These are phyloP conservation scores for Hyparrhenia diplandra DNA, from an alignment of 176 grass and related monocot genomes.

Conservation along the genomic window DNA sequence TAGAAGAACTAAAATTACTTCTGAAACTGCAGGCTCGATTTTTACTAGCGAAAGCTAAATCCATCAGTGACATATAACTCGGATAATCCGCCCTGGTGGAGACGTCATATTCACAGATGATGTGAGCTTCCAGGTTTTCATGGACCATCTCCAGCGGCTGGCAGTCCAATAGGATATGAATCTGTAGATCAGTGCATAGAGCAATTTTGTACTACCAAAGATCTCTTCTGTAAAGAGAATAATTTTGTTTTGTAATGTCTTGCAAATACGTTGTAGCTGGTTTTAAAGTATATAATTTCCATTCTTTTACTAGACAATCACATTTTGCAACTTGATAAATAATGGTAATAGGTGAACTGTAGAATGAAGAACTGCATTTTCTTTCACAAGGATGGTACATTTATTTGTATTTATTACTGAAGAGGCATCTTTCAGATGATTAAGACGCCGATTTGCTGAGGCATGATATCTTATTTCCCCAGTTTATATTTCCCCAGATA, in stretches of 20 bases:
- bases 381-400: not conserved
- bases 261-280: not conserved
- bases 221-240: slow-evolving; percentile 8
- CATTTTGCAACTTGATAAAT: not conserved
- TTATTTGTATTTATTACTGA: not conserved
- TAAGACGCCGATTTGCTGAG: not conserved
- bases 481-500: not conserved
- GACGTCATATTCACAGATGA: slow-evolving; percentile 92
- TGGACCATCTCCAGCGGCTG: slow-evolving; percentile 83
- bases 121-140: slow-evolving; percentile 80
- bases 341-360: not conserved
- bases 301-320: not conserved
- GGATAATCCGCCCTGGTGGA: slow-evolving; percentile 45
- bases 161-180: slow-evolving; percentile 56
- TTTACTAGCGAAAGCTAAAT: slow-evolving; percentile 84
- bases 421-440: not conserved
- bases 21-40: slow-evolving; percentile 66
- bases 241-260: not conserved
- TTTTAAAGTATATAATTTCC: not conserved
- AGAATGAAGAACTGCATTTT: not conserved
- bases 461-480: too few relatives aligned
- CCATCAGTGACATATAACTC: slow-evolving; percentile 88
- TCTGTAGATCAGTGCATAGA: not conserved
- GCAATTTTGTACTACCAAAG: slow-evolving; percentile 25
- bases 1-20: not conserved